A percentile compares a stretch with the other conserved stretches of the same genome.
Conservation (phyloP, 2,329 filamentous ascomycete species). For the Apiospora kogelbergensis region DNA sequence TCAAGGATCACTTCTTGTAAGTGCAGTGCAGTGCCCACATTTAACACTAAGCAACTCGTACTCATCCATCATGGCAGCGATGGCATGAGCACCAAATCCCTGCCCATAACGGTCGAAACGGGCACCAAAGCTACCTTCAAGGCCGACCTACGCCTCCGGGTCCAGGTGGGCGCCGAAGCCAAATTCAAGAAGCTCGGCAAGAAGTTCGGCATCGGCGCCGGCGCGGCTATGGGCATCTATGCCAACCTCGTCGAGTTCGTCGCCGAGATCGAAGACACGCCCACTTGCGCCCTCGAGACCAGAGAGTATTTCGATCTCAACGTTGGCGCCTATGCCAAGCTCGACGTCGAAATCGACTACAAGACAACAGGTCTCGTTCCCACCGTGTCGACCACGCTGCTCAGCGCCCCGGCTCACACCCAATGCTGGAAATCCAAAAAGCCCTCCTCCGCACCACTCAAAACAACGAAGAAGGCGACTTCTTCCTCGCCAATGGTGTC, state of each 20-base stretch:
- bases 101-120: slow-evolving; percentile 40
- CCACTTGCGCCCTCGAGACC: slow-evolving; percentile 34
- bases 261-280: slow-evolving; percentile 37
- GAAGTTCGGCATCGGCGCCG: slow-evolving; percentile 34
- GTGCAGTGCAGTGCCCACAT: slow-evolving; percentile 47
- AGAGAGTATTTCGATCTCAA: slow-evolving; percentile 40
- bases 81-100: background rate
- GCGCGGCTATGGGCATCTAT: slow-evolving; percentile 46
- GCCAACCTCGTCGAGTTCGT: slow-evolving; percentile 55
- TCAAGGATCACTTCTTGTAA: slow-evolving; percentile 43
- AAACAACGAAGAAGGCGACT: background rate
- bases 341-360: slow-evolving; percentile 14
- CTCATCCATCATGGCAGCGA: background rate
- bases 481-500: background rate
- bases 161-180: slow-evolving; percentile 41
- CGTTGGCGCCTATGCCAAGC: slow-evolving; percentile 20
- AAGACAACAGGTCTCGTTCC: slow-evolving; percentile 41
- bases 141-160: slow-evolving; percentile 51
- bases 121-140: slow-evolving; percentile 35
- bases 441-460: background rate
- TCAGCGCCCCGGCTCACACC: slow-evolving; percentile 36
- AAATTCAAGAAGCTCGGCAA: slow-evolving; percentile 25
- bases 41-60: slow-evolving; percentile 35
- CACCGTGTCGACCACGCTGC: slow-evolving; percentile 42
- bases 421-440: slow-evolving; percentile 27